Evolutionary conservation across 1,284 basidiomycete species (phyloP), one percentile per base, ranked within the genome.

Genomic region (Lignosus rhinocerotis): DNA sequence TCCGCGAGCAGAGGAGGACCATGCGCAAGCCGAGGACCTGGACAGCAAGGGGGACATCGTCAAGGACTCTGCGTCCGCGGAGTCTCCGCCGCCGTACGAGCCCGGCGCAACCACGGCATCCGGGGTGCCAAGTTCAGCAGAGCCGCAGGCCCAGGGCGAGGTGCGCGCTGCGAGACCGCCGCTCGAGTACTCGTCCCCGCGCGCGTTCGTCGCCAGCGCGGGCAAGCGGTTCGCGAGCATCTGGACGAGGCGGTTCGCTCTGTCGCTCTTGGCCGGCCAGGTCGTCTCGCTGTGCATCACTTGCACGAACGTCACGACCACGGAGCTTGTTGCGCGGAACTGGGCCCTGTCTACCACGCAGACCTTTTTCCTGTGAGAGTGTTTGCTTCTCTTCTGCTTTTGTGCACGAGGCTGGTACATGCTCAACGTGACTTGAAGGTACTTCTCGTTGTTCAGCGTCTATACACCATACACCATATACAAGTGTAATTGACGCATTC

Each of bases 381-480:
- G 2, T 25, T 25, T 25, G 25, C 25, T 25, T 25, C 25, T 25
- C 25, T 25, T 25, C 25, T n/a, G n/a, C n/a, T 30, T 30, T 8
- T 45, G 43, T 6, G 14, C 10, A 33, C 32, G 14, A 33, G 16
- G 10, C 31, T 47, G 31, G 1, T n/a, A 47, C 25, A 30, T 14
- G 5, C 11, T 30, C n/a, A 21, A 30, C 2, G 6, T 25, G 4
- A 17, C 33, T 17, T 7, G 17, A 17, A 17, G 91, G 65, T 94
- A 94, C 75, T 88, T 92, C 69, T 81, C 88, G 2, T 69, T 94
- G 25, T 91, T 88, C 72, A 53, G 79, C 21, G 74, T 86, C 54
- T 94, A 93, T 69, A 93, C 92, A 16, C 92, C 92, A 0, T 93
- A 92, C 76, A 94, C 92, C 31, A 90, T 94, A 48, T 93, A 92